Conservation (phyloP, 495 filamentous ascomycete species). For the Cetradonia linearis region DNA sequence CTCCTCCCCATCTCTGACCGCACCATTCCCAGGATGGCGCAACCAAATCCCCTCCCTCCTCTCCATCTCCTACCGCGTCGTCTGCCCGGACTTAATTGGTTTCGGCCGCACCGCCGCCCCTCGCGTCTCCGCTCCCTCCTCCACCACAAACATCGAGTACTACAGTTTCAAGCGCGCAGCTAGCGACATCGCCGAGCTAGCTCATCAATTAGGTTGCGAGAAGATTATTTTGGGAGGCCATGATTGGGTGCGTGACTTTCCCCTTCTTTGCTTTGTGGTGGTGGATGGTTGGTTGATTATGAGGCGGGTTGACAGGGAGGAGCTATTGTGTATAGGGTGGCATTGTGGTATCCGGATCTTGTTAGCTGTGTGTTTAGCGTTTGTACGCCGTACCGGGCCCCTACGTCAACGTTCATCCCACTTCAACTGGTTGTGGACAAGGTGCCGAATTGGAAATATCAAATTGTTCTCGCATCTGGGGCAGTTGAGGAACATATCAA, state of each 20-base stretch:
- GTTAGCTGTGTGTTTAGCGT: slow-evolving; percentile 64
- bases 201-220: slow-evolving; percentile 44
- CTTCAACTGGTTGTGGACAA: slow-evolving; percentile 45
- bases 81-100: slow-evolving; percentile 72
- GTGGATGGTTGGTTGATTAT: not conserved
- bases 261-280: not conserved
- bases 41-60: slow-evolving; percentile 73
- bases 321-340: slow-evolving; percentile 49
- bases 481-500: slow-evolving; percentile 52
- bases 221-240: slow-evolving; percentile 70
- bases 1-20: not conserved
- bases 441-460: slow-evolving; percentile 71
- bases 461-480: slow-evolving; percentile 61
- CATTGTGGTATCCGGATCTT: slow-evolving; percentile 61
- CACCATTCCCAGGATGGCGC: slow-evolving; percentile 47
- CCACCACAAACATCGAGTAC: slow-evolving; percentile 33
- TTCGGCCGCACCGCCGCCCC: slow-evolving; percentile 66
- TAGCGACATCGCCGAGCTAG: slow-evolving; percentile 58
- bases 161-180: slow-evolving; percentile 63
- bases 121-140: slow-evolving; percentile 34
- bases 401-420: slow-evolving; percentile 37
- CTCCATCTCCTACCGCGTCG: slow-evolving; percentile 55
- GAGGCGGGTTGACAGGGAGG: slow-evolving; percentile 38
- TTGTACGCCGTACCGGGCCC: slow-evolving; percentile 62
- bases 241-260: slow-evolving; percentile 57